Percentiles rank a stretch among this genome's conserved stretches.
These are phyloP conservation scores for Nemania bipapillata DNA, from an alignment of 2,329 filamentous ascomycete genomes.

Conservation along the genomic window DNA sequence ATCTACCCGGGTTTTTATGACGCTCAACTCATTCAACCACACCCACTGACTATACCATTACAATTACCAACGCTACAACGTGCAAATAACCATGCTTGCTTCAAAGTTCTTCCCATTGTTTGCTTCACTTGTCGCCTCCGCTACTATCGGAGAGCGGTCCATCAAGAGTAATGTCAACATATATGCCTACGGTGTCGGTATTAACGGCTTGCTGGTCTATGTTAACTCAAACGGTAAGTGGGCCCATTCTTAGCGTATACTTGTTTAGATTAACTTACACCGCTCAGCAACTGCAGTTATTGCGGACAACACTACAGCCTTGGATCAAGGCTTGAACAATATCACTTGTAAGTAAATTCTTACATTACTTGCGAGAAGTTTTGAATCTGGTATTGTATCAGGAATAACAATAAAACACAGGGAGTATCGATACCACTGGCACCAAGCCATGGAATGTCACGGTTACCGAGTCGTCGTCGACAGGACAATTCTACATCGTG, in stretches of 20 bases:
- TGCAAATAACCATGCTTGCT: constrained; percentile 15
- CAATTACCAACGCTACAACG: not conserved
- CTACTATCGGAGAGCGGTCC: not conserved
- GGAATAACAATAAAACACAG: constrained; percentile 2
- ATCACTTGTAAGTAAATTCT: constrained; percentile 17
- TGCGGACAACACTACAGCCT: constrained; percentile 12
- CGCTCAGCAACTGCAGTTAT: constrained; percentile 3
- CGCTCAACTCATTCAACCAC: not conserved
- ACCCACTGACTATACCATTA: too few species aligned
- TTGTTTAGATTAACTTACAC: not conserved
- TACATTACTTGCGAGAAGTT: not conserved
- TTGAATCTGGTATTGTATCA: not conserved
- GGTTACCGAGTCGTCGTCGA: not conserved
- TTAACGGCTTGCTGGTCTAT: constrained; percentile 6
- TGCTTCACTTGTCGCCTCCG: constrained; percentile 12
- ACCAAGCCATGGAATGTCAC: constrained; percentile 14
- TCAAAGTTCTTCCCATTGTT: constrained; percentile 6
- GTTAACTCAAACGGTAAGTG: constrained; percentile 17
- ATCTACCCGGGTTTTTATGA: not conserved
- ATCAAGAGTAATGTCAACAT: constrained; percentile 7
- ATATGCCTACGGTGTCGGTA: constrained; percentile 20
- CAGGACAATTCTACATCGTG: constrained; percentile 19
- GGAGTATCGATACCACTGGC: constrained; percentile 13
- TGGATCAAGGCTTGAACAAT: constrained; percentile 6
- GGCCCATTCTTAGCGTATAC: not conserved